phyloP scores from a whole-genome alignment of 2,329 filamentous ascomycete species.

The Penicillium sp. region DNA sequence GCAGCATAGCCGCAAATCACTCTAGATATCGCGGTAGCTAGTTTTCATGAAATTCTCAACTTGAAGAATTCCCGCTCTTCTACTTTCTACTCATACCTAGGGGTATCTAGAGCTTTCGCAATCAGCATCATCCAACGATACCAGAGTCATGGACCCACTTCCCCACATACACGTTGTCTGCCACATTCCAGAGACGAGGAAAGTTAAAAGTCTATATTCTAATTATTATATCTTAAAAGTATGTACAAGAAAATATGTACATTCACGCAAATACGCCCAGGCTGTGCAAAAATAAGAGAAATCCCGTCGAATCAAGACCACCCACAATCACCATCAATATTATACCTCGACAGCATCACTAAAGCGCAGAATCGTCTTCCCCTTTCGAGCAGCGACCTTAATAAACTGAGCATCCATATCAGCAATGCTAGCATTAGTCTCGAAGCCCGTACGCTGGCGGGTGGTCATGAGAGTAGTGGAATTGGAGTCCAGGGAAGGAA shows the following conservation, averaged over 20 bases:
- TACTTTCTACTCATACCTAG: no score
- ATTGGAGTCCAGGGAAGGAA: slow-evolving; percentile 20
- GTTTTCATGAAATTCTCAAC: no score
- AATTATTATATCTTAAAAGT: not conserved
- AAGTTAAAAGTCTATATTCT: not conserved
- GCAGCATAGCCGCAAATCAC: no score
- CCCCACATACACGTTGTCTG: not conserved
- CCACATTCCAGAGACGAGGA: not conserved
- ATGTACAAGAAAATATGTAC: not conserved
- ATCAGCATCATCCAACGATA: no score
- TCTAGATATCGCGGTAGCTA: no score
- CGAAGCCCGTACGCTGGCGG: slow-evolving; percentile 33
- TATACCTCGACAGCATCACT: slow-evolving; percentile 7
- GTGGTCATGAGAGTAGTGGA: slow-evolving; percentile 24
- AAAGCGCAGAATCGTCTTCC: slow-evolving; percentile 24
- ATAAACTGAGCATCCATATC: slow-evolving; percentile 25
- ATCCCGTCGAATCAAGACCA: not conserved
- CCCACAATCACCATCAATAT: not conserved
- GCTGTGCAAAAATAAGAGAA: not conserved
- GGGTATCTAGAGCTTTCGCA: no score
- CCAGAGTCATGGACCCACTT: slow-evolving; percentile 5
- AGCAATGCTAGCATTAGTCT: slow-evolving; percentile 26
- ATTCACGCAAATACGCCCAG: not conserved
- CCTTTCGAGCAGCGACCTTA: slow-evolving; percentile 36
- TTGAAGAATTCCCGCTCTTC: no score